Conservation (phyloP, 1,139 yeast genomes). For the Suhomyces kunorum region DNA sequence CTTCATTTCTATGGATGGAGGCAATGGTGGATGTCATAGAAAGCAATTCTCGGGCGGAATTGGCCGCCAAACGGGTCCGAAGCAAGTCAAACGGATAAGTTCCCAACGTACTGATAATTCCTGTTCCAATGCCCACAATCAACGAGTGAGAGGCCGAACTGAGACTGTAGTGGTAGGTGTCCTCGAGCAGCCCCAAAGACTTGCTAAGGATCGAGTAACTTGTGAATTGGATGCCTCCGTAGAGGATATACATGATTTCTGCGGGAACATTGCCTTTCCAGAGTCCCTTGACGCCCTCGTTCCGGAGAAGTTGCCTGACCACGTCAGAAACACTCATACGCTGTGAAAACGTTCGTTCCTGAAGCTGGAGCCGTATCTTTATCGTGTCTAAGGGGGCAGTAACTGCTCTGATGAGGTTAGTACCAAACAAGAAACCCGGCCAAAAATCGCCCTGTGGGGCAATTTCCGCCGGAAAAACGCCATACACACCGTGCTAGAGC, state of each 20-base stretch:
- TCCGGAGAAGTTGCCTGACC: slow-evolving; percentile 25
- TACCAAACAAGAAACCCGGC: background rate
- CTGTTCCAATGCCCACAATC: slow-evolving; percentile 75
- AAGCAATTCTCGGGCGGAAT: slow-evolving; percentile 41
- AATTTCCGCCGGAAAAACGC: background rate
- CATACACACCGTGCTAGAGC: slow-evolving; percentile 52
- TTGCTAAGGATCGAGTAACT: slow-evolving; percentile 61
- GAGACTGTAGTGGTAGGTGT: slow-evolving; percentile 24
- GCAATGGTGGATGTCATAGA: slow-evolving; percentile 47
- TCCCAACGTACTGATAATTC: slow-evolving; percentile 64
- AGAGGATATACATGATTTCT: slow-evolving; percentile 75
- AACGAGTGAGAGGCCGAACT: slow-evolving; percentile 51
- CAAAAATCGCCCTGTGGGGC: too few relatives aligned
- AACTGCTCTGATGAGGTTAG: slow-evolving; percentile 43
- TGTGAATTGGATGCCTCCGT: slow-evolving; percentile 85
- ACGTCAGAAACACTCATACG: slow-evolving; percentile 37
- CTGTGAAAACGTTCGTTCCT: slow-evolving; percentile 27
- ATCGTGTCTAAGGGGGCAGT: slow-evolving; percentile 91
- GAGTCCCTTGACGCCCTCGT: slow-evolving; percentile 52
- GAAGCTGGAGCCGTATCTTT: slow-evolving; percentile 81
- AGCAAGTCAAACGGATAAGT: slow-evolving; percentile 90
- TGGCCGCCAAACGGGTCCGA: slow-evolving; percentile 79
- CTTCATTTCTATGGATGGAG: slow-evolving; percentile 50
- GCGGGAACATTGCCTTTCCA: slow-evolving; percentile 99
- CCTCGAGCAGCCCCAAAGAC: slow-evolving; percentile 35